Base-by-base conservation (phyloP, 768 basidiomycete species). In the Scleroderma bovista region DNA sequence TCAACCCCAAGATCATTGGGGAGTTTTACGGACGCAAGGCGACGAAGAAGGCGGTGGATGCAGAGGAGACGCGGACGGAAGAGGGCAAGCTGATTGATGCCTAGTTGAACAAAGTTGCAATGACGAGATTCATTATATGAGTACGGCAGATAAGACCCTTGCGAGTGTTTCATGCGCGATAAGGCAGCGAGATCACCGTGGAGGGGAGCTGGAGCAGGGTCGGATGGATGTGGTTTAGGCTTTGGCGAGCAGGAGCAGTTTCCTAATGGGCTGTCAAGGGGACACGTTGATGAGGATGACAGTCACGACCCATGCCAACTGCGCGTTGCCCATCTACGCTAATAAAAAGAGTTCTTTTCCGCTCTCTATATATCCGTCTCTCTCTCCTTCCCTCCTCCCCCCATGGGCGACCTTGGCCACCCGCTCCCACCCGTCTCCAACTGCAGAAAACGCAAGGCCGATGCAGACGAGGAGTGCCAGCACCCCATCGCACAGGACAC, bases 1-100 rank as follows among this genome's bases (percentile, higher is more conserved):
- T 98, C 76, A 93, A 84, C 66, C 93, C 93, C 61, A 92, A 92
- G 83, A 94, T 96, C 64, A 86, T 96, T 61, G 80, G 80, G 53
- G 93, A 96, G 71, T 96, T 87, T 69, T 96, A 96, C 62, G 86
- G 79, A 40, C 86, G 93, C 61, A 93, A 94, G 73, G 67, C 80
- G 34, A 77, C 74, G 45, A 85, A 79, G 76, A 85, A 79, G 73
- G 76, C 69, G 60, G 74, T 69, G 39, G 71, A 66, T 51, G 72
- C 76, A 57, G 75, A 69, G 48, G 74, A 78, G 61, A 72, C 63
- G 43, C 38, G 42, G 45, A 39, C 26, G 44, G 53, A 64, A 47
- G 69, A 72, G 52, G 79, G 77, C 55, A 83, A 79, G 69, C 71
- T 88, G 54, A 75, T 88, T 60, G 86, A 88, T 72, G 81, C 73